A percentile compares a stretch with the other conserved stretches of the same genome.
phyloP scores from a whole-genome alignment of 257 asterid genomes.

The Thymus mandschuricus region DNA sequence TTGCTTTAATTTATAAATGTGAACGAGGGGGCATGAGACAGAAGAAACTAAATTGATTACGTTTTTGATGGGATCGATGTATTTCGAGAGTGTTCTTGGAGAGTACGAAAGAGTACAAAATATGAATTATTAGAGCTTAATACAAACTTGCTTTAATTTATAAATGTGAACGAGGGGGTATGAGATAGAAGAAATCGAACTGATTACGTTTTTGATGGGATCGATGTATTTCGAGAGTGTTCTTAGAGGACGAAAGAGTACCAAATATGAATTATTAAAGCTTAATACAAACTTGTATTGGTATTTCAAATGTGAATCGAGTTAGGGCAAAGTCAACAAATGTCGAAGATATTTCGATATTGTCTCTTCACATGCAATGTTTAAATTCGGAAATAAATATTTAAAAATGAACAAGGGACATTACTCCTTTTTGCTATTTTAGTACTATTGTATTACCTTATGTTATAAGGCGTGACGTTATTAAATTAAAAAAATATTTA shows the following conservation, averaged over 20 bases:
- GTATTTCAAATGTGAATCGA: neutral
- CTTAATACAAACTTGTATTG: neutral
- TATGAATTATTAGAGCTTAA: neutral
- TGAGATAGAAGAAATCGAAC: too few relatives aligned
- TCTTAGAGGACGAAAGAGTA: neutral
- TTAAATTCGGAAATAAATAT: neutral
- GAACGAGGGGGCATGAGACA: neutral
- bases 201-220: too few relatives aligned
- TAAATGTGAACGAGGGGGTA: neutral
- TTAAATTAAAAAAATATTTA: too few relatives aligned
- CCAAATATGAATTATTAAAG: neutral
- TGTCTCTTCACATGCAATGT: neutral
- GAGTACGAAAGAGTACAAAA: neutral
- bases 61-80: too few relatives aligned
- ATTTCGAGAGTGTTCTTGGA: too few relatives aligned
- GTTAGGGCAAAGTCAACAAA: neutral
- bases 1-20: neutral
- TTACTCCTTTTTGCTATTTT: neutral
- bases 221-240: too few relatives aligned
- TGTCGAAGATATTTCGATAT: neutral
- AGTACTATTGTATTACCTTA: neutral
- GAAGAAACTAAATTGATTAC: too few relatives aligned
- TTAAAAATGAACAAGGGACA: neutral
- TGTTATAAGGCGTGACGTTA: too few relatives aligned
- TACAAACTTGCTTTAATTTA: neutral